Percentiles rank a stretch among this genome's conserved stretches.
phyloP scores from a whole-genome alignment of 768 basidiomycete genomes.

The Hebeloma cylindrosporum region DNA sequence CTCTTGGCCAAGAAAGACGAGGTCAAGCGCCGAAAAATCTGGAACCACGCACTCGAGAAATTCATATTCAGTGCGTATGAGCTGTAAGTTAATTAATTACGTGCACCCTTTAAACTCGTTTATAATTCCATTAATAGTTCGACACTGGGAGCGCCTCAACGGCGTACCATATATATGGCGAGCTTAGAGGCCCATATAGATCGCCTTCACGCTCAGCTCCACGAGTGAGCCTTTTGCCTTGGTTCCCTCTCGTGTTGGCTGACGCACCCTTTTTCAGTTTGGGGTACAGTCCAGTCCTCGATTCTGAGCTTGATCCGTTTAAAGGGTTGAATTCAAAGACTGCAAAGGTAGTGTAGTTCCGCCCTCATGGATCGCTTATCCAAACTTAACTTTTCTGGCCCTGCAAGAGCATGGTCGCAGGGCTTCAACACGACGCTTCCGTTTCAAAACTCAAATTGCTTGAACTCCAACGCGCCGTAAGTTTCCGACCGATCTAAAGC shows the following conservation, averaged over 20 bases:
- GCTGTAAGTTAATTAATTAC: constrained; percentile 42
- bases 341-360: constrained; percentile 52
- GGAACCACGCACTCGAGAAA: constrained; percentile 79
- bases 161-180: constrained; percentile 69
- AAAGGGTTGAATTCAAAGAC: constrained; percentile 76
- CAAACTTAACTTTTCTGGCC: neutral
- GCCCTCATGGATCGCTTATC: neutral
- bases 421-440: constrained; percentile 64
- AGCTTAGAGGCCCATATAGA: constrained; percentile 76
- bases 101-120: neutral
- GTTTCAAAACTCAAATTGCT: constrained; percentile 60
- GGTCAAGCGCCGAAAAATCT: constrained; percentile 69
- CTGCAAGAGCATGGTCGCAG: constrained; percentile 68
- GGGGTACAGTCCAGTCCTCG: constrained; percentile 56
- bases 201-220: constrained; percentile 57
- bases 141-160: constrained; percentile 62
- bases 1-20: constrained; percentile 63
- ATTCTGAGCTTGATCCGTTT: constrained; percentile 58
- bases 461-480: constrained; percentile 68
- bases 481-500: constrained; percentile 20
- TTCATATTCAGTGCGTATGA: constrained; percentile 65
- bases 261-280: constrained; percentile 26
- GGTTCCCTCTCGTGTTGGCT: neutral
- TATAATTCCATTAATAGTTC: constrained; percentile 40
- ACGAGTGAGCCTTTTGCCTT: constrained; percentile 28